phyloP scores from a whole-genome alignment of 305 asterid species.

The Rubia peregrina region DNA sequence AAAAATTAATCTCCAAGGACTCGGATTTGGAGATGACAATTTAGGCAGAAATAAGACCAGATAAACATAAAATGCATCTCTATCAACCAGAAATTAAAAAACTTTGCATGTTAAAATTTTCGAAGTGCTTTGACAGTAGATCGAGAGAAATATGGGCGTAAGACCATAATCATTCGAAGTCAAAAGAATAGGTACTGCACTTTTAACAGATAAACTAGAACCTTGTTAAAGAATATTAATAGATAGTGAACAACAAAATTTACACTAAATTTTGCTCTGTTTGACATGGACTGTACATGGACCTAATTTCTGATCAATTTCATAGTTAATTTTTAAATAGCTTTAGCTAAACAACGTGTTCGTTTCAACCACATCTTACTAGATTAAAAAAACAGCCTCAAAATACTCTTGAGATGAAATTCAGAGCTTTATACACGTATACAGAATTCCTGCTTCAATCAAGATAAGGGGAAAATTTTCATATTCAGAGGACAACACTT shows the following conservation, averaged over 20 bases:
- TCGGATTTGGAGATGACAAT: neutral
- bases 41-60: neutral
- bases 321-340: neutral
- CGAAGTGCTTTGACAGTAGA: neutral
- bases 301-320: neutral
- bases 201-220: neutral
- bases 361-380: neutral
- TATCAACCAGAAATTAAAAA: neutral
- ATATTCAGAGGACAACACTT: neutral
- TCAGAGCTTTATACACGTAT: neutral
- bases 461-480: too few relatives aligned
- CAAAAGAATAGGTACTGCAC: neutral
- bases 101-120: neutral
- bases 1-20: neutral
- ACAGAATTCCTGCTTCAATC: slow-evolving; percentile 1
- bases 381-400: neutral
- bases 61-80: neutral
- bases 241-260: neutral
- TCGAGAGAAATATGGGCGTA: neutral
- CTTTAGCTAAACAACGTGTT: neutral
- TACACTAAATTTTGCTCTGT: neutral
- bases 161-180: neutral
- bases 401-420: neutral
- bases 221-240: neutral
- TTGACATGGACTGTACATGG: neutral